These are phyloP conservation scores for Spathaspora sp. DNA, from an alignment of 805 yeast species.

Conservation along the genomic window DNA sequence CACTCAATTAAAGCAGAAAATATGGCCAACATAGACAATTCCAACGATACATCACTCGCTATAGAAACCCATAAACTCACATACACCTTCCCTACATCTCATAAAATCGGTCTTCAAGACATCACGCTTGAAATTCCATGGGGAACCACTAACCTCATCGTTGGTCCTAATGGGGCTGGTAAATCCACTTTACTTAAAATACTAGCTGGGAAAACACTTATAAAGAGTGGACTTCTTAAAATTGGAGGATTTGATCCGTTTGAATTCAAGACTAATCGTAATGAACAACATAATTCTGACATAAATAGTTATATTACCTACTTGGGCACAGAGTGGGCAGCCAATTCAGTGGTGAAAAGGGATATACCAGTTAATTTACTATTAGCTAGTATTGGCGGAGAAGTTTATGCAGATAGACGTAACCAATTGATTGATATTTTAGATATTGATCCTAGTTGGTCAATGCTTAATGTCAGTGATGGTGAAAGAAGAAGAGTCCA, in stretches of 20 bases:
- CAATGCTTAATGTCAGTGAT: slow-evolving; percentile 88
- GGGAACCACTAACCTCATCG: slow-evolving; percentile 70
- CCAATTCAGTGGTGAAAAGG: slow-evolving; percentile 81
- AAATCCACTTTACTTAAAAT: slow-evolving; percentile 84
- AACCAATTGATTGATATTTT: slow-evolving; percentile 70
- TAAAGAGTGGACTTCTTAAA: slow-evolving; percentile 62
- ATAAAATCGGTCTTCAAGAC: slow-evolving; percentile 63
- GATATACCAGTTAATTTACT: slow-evolving; percentile 85
- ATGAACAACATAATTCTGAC: slow-evolving; percentile 39
- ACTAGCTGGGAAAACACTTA: slow-evolving; percentile 87
- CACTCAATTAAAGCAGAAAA: not conserved
- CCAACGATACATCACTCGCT: slow-evolving; percentile 29
- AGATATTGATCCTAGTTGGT: slow-evolving; percentile 87
- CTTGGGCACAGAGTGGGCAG: slow-evolving; percentile 97
- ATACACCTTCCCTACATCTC: slow-evolving; percentile 61
- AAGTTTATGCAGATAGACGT: slow-evolving; percentile 63
- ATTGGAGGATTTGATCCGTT: slow-evolving; percentile 92
- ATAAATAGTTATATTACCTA: slow-evolving; percentile 61
- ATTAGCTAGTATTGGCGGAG: slow-evolving; percentile 75
- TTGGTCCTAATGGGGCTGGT: slow-evolving; percentile 98
- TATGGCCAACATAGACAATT: not conserved
- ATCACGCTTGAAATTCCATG: slow-evolving; percentile 60
- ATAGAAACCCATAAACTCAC: slow-evolving; percentile 62
- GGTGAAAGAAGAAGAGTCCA: slow-evolving; percentile 96
- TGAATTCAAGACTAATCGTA: slow-evolving; percentile 48